These are phyloP conservation scores for Aspergillus incahuasiensis DNA, from an alignment of 495 filamentous ascomycete genomes.

Conservation along the genomic window DNA sequence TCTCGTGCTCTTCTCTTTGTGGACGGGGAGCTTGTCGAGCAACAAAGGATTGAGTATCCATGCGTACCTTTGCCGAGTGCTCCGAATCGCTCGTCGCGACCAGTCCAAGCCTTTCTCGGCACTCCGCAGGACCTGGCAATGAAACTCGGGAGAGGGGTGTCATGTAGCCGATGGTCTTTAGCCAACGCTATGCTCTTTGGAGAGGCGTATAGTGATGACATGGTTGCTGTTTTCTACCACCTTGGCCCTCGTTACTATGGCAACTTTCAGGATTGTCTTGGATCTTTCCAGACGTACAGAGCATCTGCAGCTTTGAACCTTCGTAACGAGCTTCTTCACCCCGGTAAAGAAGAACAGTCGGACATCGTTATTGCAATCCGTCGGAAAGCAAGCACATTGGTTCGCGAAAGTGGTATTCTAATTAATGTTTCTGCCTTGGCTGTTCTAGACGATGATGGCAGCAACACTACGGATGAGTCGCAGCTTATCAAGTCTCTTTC, in stretches of 20 bases:
- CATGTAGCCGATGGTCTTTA: conserved; percentile 79
- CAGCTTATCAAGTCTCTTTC: conserved; percentile 73
- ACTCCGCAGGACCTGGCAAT: conserved; percentile 88
- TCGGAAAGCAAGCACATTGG: conserved; percentile 69
- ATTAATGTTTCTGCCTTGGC: conserved; percentile 77
- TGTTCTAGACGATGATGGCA: conserved; percentile 71
- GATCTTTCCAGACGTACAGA: conserved; percentile 93
- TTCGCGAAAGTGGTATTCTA: conserved; percentile 78
- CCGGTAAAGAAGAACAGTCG: conserved; percentile 85
- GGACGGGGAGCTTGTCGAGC: conserved; percentile 89
- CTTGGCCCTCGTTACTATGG: conserved; percentile 88
- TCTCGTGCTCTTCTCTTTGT: conserved; percentile 87
- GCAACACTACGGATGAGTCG: conserved; percentile 63
- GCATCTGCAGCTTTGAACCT: conserved; percentile 90
- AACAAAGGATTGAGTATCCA: conserved; percentile 85
- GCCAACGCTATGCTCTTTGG: conserved; percentile 85
- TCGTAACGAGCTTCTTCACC: conserved; percentile 85
- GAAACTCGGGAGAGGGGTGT: conserved; percentile 68
- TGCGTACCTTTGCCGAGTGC: conserved; percentile 51
- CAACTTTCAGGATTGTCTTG: conserved; percentile 93
- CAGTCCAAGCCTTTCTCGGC: conserved; percentile 90
- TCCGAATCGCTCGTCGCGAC: conserved; percentile 50
- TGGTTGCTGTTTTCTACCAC: conserved; percentile 84
- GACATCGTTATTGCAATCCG: conserved; percentile 87
- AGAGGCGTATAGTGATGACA: conserved; percentile 83